Evolutionary conservation across 805 yeast genomes (phyloP).

Genomic region (Ogataea ganodermae): DNA sequence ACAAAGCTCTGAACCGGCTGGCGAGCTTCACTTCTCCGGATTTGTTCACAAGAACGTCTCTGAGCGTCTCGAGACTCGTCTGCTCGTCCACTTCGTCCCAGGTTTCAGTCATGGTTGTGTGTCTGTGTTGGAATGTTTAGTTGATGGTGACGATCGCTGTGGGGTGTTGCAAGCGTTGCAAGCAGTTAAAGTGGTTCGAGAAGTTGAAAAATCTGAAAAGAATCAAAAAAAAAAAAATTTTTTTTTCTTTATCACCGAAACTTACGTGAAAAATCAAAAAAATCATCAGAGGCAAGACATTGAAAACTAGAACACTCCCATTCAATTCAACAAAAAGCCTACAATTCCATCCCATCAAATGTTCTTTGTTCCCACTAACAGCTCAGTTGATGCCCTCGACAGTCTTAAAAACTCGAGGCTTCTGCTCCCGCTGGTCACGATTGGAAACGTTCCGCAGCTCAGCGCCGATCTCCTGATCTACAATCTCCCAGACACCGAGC

Average conservation of each 20-base stretch:
- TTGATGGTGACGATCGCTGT: neutral
- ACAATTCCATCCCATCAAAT: conserved; percentile 24
- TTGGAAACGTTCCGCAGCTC: conserved; percentile 90
- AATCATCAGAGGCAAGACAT: neutral
- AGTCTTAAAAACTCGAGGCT: conserved; percentile 41
- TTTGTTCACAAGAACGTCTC: conserved; percentile 69
- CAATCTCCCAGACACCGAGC: conserved; percentile 49
- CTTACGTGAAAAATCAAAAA: neutral
- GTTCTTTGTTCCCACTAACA: conserved; percentile 24
- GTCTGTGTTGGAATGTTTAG: no score
- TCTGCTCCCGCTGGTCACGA: conserved; percentile 78
- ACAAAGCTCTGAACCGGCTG: conserved; percentile 89
- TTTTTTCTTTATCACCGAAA: conserved; percentile 13
- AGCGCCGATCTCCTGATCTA: conserved; percentile 72
- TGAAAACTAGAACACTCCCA: neutral
- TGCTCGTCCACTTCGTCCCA: conserved; percentile 31
- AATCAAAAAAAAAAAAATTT: conserved; percentile 2
- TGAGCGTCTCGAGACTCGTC: conserved; percentile 57
- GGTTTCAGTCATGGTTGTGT: conserved; percentile 19
- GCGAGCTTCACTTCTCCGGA: conserved; percentile 75
- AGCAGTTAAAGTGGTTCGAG: neutral
- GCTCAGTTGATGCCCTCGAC: conserved; percentile 28
- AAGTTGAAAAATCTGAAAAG: neutral
- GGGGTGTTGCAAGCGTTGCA: neutral
- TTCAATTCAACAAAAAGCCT: neutral